phyloP scores from a whole-genome alignment of 495 filamentous ascomycete species.

The Tuber indicum region DNA sequence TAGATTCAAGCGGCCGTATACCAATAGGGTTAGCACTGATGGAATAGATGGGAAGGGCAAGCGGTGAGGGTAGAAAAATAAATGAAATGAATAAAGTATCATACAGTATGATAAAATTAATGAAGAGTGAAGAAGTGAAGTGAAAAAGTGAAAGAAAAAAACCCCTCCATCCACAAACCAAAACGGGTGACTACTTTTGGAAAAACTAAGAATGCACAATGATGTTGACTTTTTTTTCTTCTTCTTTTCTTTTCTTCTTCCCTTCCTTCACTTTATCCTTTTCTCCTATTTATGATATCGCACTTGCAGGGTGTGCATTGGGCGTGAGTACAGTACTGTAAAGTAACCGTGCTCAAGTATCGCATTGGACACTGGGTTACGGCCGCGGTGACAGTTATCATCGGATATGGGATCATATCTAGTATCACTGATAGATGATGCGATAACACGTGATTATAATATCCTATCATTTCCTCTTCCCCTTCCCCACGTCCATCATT shows the following conservation, averaged over 20 bases:
- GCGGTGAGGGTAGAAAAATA: not conserved
- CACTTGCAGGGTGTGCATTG: not conserved
- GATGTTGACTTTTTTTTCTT: not conserved
- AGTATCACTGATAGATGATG: not conserved
- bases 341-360: not conserved
- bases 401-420: no score
- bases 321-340: not conserved
- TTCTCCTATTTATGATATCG: not conserved
- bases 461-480: no score
- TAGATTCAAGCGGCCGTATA: not conserved
- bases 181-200: slow-evolving; percentile 1
- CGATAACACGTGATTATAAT: not conserved
- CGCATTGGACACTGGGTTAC: not conserved
- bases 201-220: not conserved
- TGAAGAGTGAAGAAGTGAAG: not conserved
- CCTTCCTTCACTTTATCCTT: not conserved
- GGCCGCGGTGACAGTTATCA: no score
- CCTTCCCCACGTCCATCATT: no score
- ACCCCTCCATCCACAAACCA: not conserved
- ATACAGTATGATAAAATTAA: not conserved
- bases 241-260: no score
- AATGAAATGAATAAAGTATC: no score
- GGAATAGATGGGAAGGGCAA: not conserved
- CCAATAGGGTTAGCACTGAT: not conserved
- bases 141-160: not conserved